A percentile compares a stretch with the other conserved stretches of the same genome.
These are phyloP conservation scores for Escallonia rubra DNA, from an alignment of 129 eudicot genomes.

Conservation along the genomic window DNA sequence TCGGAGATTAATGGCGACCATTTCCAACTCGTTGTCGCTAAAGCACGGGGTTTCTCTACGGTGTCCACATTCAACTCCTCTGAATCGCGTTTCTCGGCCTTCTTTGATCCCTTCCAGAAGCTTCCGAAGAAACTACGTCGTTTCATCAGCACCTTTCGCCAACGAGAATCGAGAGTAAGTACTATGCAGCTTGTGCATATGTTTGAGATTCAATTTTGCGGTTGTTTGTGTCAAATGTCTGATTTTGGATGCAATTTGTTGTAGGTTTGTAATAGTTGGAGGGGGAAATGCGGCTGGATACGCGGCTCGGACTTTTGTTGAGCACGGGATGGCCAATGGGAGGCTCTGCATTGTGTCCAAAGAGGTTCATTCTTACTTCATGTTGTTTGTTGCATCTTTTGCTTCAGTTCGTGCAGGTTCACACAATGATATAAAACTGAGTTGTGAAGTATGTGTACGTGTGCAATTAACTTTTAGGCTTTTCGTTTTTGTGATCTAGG, in stretches of 20 bases:
- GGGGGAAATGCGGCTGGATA: slow-evolving; percentile 99
- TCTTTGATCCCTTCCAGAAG: slow-evolving; percentile 28
- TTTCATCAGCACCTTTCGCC: slow-evolving; percentile 63
- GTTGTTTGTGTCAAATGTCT: slow-evolving; percentile 4
- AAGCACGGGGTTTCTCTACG: slow-evolving; percentile 57
- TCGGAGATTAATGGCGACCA: slow-evolving; percentile 56
- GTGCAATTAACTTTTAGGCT: neutral
- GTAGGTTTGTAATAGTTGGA: slow-evolving; percentile 89
- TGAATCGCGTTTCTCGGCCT: slow-evolving; percentile 23
- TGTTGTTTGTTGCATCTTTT: neutral
- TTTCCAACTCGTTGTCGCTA: slow-evolving; percentile 46
- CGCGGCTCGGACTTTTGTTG: slow-evolving; percentile 86
- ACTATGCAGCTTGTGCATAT: neutral
- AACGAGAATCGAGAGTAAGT: slow-evolving; percentile 89
- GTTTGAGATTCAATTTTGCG: neutral
- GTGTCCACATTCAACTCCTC: slow-evolving; percentile 51
- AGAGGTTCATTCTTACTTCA: slow-evolving; percentile 42
- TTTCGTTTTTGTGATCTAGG: neutral
- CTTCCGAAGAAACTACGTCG: slow-evolving; percentile 53
- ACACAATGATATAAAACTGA: neutral
- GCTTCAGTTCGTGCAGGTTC: neutral
- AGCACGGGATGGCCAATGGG: slow-evolving; percentile 91
- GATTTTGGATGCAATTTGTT: slow-evolving; percentile 6
- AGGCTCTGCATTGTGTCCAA: slow-evolving; percentile 89
- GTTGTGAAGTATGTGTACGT: neutral